phyloP scores from a whole-genome alignment of 2,329 filamentous ascomycete species.

The Sporothrix sp. region DNA sequence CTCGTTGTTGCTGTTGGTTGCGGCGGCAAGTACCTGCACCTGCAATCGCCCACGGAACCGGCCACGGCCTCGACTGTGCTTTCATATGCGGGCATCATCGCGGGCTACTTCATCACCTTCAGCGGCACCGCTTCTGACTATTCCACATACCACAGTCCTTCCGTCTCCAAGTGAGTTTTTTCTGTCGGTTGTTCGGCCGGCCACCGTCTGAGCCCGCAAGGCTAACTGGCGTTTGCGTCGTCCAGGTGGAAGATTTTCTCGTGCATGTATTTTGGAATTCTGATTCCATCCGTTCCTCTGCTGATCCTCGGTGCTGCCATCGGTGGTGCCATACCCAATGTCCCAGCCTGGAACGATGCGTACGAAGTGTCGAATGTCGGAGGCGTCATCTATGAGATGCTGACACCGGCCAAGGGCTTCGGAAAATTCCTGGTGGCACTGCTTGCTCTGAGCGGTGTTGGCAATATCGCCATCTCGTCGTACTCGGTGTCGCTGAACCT shows the following conservation, averaged over 20 bases:
- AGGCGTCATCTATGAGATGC: constrained; percentile 38
- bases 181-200: neutral
- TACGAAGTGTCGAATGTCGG: constrained; percentile 34
- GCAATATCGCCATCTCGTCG: constrained; percentile 34
- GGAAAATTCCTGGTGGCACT: constrained; percentile 39
- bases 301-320: constrained; percentile 42
- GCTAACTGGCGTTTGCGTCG: constrained; percentile 5
- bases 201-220: neutral
- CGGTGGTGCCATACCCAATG: constrained; percentile 38
- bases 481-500: constrained; percentile 30
- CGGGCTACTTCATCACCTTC: constrained; percentile 46
- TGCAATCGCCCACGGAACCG: constrained; percentile 34
- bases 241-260: constrained; percentile 31
- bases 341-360: constrained; percentile 31
- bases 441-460: constrained; percentile 34
- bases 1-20: constrained; percentile 44
- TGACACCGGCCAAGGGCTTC: constrained; percentile 35
- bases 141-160: constrained; percentile 43
- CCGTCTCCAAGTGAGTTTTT: constrained; percentile 29
- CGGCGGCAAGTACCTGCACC: constrained; percentile 38
- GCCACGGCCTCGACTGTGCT: constrained; percentile 31
- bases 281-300: constrained; percentile 39
- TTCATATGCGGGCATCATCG: constrained; percentile 37
- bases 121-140: constrained; percentile 48
- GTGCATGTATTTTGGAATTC: constrained; percentile 43